Percentiles rank a stretch among this genome's conserved stretches.
Conservation (phyloP, 345 rosid genomes). For the Dipteronia dyeriana region DNA sequence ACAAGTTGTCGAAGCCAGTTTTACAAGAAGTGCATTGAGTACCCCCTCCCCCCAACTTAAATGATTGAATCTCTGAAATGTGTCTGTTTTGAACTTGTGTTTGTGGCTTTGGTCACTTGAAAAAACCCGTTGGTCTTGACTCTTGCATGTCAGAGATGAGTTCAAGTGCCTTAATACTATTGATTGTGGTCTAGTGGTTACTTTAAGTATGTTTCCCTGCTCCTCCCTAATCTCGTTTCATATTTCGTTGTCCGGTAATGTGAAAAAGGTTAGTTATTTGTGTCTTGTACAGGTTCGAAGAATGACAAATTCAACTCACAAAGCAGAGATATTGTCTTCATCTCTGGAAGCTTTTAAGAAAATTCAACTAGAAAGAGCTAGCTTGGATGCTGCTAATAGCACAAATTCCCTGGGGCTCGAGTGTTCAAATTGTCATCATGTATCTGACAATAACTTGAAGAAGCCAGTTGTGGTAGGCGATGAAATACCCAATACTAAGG, state of each 20-base stretch:
- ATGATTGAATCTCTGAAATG: neutral
- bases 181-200: neutral
- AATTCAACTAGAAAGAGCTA: slow-evolving; percentile 67
- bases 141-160: neutral
- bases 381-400: slow-evolving; percentile 26
- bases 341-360: slow-evolving; percentile 73
- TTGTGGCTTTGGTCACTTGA: neutral
- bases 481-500: slow-evolving; percentile 23
- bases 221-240: slow-evolving; percentile 1
- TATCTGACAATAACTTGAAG: slow-evolving; percentile 25
- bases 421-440: slow-evolving; percentile 27
- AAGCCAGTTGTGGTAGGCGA: slow-evolving; percentile 32
- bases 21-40: neutral
- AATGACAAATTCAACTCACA: slow-evolving; percentile 75
- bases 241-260: slow-evolving; percentile 20
- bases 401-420: slow-evolving; percentile 33
- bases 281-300: slow-evolving; percentile 62
- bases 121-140: neutral
- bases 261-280: slow-evolving; percentile 24
- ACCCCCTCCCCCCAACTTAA: neutral
- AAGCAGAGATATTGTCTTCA: slow-evolving; percentile 74
- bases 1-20: neutral
- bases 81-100: neutral
- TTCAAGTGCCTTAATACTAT: neutral
- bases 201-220: neutral